Evolutionary conservation across 306 rosid species (phyloP).

Genomic region (Cicer pinnatifidum): DNA sequence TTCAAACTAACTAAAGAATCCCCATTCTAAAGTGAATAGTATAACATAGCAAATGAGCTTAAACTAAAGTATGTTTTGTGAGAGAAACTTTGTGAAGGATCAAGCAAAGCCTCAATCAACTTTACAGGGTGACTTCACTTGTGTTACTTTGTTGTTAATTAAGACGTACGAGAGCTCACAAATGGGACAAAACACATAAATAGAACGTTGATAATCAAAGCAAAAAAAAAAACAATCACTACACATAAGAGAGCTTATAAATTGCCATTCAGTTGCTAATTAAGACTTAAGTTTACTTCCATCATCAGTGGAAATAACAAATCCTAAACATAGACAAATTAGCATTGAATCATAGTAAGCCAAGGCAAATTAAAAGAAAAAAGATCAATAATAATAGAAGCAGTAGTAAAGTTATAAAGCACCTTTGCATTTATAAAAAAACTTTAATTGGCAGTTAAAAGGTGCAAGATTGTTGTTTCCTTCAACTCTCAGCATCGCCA

Average conservation of each 20-base stretch:
- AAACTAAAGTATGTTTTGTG: neutral
- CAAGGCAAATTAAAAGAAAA: constrained; percentile 49
- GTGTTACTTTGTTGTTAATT: constrained; percentile 36
- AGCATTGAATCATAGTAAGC: constrained; percentile 57
- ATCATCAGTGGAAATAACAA: constrained; percentile 60
- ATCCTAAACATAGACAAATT: constrained; percentile 71
- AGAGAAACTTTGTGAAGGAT: constrained; percentile 34
- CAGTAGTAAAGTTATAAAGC: constrained; percentile 55
- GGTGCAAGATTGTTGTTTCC: constrained; percentile 36
- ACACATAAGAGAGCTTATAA: constrained; percentile 55
- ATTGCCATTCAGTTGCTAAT: constrained; percentile 60
- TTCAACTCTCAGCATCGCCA: constrained; percentile 72
- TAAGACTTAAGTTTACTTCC: constrained; percentile 54
- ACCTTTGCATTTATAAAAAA: constrained; percentile 54
- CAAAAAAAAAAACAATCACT: constrained; percentile 32
- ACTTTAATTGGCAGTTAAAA: constrained; percentile 50
- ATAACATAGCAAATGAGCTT: constrained; percentile 5
- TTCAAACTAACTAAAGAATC: neutral
- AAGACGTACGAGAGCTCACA: neutral
- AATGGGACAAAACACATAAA: constrained; percentile 45
- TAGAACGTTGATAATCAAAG: constrained; percentile 43
- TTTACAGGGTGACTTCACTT: constrained; percentile 6
- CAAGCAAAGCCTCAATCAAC: constrained; percentile 13
- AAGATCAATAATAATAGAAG: constrained; percentile 50
- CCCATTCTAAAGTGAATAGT: neutral